Percentiles rank a stretch among this genome's conserved stretches.
These are phyloP conservation scores for Penicillium taxi DNA, from an alignment of 495 filamentous ascomycete genomes.

Conservation along the genomic window DNA sequence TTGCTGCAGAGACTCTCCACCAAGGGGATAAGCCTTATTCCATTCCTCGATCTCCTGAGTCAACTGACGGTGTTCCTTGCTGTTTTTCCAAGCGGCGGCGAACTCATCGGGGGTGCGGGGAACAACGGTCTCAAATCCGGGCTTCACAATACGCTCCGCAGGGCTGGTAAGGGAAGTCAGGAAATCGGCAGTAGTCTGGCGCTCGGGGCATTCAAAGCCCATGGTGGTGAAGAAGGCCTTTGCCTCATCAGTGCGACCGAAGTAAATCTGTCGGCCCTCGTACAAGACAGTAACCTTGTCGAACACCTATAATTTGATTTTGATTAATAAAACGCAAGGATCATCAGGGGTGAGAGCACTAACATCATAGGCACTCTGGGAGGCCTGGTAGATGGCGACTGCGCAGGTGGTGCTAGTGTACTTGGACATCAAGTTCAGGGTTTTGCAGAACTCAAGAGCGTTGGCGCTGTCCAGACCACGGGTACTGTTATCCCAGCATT, in stretches of 20 bases:
- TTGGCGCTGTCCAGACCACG: slow-evolving; percentile 80
- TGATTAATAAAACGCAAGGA: too few species aligned
- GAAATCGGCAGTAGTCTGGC: slow-evolving; percentile 67
- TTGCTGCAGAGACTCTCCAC: slow-evolving; percentile 30
- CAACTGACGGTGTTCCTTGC: slow-evolving; percentile 42
- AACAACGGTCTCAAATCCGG: slow-evolving; percentile 55
- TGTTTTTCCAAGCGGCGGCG: slow-evolving; percentile 53
- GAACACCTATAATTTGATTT: slow-evolving; percentile 24
- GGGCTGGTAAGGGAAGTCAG: slow-evolving; percentile 67
- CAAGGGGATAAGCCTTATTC: slow-evolving; percentile 36
- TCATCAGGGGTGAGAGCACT: slow-evolving; percentile 7
- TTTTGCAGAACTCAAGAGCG: slow-evolving; percentile 66
- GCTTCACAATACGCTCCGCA: slow-evolving; percentile 53
- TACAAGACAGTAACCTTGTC: slow-evolving; percentile 58
- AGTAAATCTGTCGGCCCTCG: slow-evolving; percentile 61
- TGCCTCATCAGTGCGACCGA: slow-evolving; percentile 52
- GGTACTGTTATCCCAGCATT: slow-evolving; percentile 84
- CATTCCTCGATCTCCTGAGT: slow-evolving; percentile 49
- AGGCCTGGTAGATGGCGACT: slow-evolving; percentile 79
- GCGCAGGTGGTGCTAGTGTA: slow-evolving; percentile 70
- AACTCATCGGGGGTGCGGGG: slow-evolving; percentile 70
- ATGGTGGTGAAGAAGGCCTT: slow-evolving; percentile 58
- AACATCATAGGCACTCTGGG: slow-evolving; percentile 67
- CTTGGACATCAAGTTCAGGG: slow-evolving; percentile 66
- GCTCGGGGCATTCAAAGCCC: slow-evolving; percentile 55